These are phyloP conservation scores for Diutina ranongensis DNA, from an alignment of 1,139 yeast species.

Conservation along the genomic window DNA sequence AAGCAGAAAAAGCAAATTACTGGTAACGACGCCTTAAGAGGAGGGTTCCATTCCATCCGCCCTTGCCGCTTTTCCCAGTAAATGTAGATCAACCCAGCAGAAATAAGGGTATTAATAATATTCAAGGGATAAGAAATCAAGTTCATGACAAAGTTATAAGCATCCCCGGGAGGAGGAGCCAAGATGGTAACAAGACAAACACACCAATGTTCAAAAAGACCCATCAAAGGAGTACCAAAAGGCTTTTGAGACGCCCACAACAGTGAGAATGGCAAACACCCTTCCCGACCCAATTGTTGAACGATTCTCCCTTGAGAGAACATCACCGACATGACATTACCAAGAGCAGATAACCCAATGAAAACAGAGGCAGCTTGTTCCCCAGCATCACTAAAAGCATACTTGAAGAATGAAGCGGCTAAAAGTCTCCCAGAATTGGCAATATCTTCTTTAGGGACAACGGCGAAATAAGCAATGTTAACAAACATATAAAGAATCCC, in stretches of 20 bases:
- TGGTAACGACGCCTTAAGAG: slow-evolving; percentile 55
- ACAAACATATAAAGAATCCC: slow-evolving; percentile 61
- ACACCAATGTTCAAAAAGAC: slow-evolving; percentile 50
- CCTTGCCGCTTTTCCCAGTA: slow-evolving; percentile 42
- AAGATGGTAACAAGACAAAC: slow-evolving; percentile 35
- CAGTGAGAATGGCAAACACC: slow-evolving; percentile 33
- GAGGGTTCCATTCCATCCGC: slow-evolving; percentile 57
- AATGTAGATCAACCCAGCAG: slow-evolving; percentile 29
- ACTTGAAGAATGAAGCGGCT: slow-evolving; percentile 34
- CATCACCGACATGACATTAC: slow-evolving; percentile 36
- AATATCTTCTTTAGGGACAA: slow-evolving; percentile 36
- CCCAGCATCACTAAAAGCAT: slow-evolving; percentile 34
- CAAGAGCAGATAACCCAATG: slow-evolving; percentile 39
- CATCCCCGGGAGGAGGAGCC: slow-evolving; percentile 42
- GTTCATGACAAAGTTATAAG: slow-evolving; percentile 35
- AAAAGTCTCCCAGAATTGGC: slow-evolving; percentile 32
- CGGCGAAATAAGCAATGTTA: slow-evolving; percentile 45
- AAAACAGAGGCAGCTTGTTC: slow-evolving; percentile 38
- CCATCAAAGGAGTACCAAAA: slow-evolving; percentile 37
- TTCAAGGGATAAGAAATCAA: slow-evolving; percentile 40
- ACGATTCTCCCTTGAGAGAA: slow-evolving; percentile 40
- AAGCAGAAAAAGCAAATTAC: slow-evolving; percentile 55
- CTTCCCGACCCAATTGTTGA: slow-evolving; percentile 39
- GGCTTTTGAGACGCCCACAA: slow-evolving; percentile 34
- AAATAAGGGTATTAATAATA: slow-evolving; percentile 37